Evolutionary conservation across 305 asterid species (phyloP).

Genomic region (Fraxinus ornus): DNA sequence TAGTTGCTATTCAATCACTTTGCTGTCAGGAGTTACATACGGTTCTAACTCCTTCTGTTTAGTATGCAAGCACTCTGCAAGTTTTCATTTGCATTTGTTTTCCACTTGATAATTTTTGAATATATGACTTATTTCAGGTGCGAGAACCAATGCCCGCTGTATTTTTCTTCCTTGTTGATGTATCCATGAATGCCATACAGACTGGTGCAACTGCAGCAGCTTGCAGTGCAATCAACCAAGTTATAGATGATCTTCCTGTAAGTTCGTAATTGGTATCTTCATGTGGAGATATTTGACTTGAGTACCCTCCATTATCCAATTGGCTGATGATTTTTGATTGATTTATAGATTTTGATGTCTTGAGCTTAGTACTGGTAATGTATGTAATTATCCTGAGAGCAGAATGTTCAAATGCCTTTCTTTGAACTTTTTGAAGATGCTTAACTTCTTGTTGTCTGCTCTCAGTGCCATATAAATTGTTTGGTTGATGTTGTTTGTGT

Average conservation of each 20-base stretch:
- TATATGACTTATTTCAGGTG: conserved; percentile 35
- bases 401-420: background rate
- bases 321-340: background rate
- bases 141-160: conserved; percentile 72
- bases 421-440: background rate
- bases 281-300: background rate
- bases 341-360: background rate
- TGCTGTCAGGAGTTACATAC: background rate
- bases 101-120: background rate
- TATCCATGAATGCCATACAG: conserved; percentile 59
- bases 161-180: conserved; percentile 59
- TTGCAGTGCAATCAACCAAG: conserved; percentile 53
- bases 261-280: conserved; percentile 17
- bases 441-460: background rate
- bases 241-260: conserved; percentile 55
- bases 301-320: background rate
- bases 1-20: background rate
- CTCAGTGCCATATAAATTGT: background rate
- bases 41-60: background rate
- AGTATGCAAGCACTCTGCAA: background rate
- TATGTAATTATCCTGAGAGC: background rate
- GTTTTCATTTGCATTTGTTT: background rate
- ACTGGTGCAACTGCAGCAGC: conserved; percentile 63
- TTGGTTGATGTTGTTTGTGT: background rate
- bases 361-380: background rate